These are phyloP conservation scores for Cubamyces sp. DNA, from an alignment of 768 basidiomycete genomes.

Conservation along the genomic window DNA sequence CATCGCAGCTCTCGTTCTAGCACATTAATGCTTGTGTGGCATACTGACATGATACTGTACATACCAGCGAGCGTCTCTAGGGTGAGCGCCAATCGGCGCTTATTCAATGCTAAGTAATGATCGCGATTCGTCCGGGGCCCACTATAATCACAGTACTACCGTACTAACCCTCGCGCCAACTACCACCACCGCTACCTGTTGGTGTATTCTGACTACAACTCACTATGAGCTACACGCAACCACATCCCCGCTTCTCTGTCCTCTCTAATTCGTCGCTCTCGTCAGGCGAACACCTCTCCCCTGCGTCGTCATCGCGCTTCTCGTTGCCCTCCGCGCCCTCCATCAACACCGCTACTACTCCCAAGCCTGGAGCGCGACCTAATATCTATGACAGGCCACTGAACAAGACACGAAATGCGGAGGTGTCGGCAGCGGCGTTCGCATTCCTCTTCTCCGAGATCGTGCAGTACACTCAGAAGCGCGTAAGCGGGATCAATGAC, in stretches of 20 bases:
- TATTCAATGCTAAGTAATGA: too few relatives aligned
- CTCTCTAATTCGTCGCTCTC: constrained; percentile 62
- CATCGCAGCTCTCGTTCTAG: too few relatives aligned
- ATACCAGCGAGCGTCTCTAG: too few relatives aligned
- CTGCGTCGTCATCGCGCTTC: constrained; percentile 68
- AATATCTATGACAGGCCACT: constrained; percentile 89
- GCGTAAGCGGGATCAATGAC: constrained; percentile 93
- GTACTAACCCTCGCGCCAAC: too few relatives aligned
- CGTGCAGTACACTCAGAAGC: constrained; percentile 94
- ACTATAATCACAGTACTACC: too few relatives aligned
- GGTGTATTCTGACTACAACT: neutral
- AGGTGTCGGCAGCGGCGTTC: constrained; percentile 84
- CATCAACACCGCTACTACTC: constrained; percentile 46
- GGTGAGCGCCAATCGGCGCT: too few relatives aligned
- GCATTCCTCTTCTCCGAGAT: constrained; percentile 92
- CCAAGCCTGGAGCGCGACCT: constrained; percentile 52
- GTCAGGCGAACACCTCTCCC: constrained; percentile 50
- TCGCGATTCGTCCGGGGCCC: too few relatives aligned
- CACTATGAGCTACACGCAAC: constrained; percentile 56
- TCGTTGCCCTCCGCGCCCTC: constrained; percentile 66
- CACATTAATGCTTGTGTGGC: too few relatives aligned
- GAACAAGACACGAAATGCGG: constrained; percentile 83
- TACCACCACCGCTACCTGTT: neutral
- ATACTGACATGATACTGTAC: too few relatives aligned
- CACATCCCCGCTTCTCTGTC: constrained; percentile 69